Base-by-base conservation (phyloP, 1,284 basidiomycete genomes). In the Trichosporon sp. region DNA sequence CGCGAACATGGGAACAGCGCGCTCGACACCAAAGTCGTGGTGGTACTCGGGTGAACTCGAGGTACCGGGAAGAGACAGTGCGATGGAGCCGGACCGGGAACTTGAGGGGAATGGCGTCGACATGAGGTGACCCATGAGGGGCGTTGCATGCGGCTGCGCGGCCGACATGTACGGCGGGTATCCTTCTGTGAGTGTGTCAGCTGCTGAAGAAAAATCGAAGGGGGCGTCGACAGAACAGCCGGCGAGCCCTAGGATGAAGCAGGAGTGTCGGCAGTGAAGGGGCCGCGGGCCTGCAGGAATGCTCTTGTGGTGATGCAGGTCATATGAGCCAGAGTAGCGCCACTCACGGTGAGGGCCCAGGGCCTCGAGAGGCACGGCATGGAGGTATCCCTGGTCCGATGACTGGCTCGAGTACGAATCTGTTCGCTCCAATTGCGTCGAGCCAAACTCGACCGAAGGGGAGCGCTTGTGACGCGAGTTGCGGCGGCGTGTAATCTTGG, bases 301-400 rank as follows among this genome's bases (percentile, higher is more conserved):
- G 29, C 27, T n/a, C 15, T 13, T 25, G 27, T 12, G 27, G 11
- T n/a, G 27, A 32, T 31, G 56, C 56, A 31, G 8, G 29, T 60
- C 56, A 60, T 60, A n/a, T 31, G 18, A 60, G 56, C 56, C 56
- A n/a, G 29, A n/a, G 2, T 5, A 60, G 27, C 56, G 56, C 56
- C 56, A 60, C 56, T 60, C 56, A 60, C 56, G 56, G 23, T 60
- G 56, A 31, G 56, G 29, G 8, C 56, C 56, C 56, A 60, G 29
- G 56, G 56, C 12, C 3, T 60, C 56, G 31, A 60, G 27, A 32
- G 56, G 56, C 56, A 60, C 29, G 56, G 13, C 29, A 29, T 29
- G 56, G 15, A 60, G 13, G 56, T n/a, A 60, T 4, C 56, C 56
- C 56, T 60, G 56, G 0, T 60, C 56, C 13, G 56, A 60, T 7